phyloP scores from a whole-genome alignment of 2,329 filamentous ascomycete species.

The Scytalidium sp. region DNA sequence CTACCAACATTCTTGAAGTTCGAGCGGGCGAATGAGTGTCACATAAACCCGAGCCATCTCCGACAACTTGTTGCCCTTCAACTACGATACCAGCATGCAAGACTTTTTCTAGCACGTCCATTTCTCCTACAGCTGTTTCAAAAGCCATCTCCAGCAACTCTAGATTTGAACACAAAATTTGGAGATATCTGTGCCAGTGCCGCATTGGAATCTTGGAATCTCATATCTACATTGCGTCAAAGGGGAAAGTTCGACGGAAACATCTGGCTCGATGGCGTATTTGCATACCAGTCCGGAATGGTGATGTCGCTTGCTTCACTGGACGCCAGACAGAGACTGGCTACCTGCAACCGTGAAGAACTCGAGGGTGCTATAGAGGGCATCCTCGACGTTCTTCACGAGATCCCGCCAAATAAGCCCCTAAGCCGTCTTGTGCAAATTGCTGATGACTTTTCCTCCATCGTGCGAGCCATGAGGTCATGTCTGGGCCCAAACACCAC shows the following conservation, averaged over 20 bases:
- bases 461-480: neutral
- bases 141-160: neutral
- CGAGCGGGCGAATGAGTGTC: neutral
- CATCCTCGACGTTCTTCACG: neutral
- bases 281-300: slow-evolving; percentile 1
- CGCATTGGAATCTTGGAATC: neutral
- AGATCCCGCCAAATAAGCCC: neutral
- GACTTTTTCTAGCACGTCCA: neutral
- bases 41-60: slow-evolving; percentile 1
- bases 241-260: neutral
- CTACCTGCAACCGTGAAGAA: neutral
- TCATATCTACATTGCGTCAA: neutral
- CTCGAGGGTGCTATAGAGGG: neutral
- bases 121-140: neutral
- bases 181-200: neutral
- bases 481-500: neutral
- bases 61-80: slow-evolving; percentile 1
- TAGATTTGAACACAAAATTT: neutral
- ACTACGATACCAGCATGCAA: slow-evolving; percentile 3
- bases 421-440: slow-evolving; percentile 1
- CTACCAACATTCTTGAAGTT: slow-evolving; percentile 1
- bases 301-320: neutral
- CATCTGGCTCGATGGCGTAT: slow-evolving; percentile 2
- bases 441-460: neutral
- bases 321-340: neutral